Evolutionary conservation across 1,139 yeast species (phyloP).

Genomic region (Protomyces arabidopsidicola): DNA sequence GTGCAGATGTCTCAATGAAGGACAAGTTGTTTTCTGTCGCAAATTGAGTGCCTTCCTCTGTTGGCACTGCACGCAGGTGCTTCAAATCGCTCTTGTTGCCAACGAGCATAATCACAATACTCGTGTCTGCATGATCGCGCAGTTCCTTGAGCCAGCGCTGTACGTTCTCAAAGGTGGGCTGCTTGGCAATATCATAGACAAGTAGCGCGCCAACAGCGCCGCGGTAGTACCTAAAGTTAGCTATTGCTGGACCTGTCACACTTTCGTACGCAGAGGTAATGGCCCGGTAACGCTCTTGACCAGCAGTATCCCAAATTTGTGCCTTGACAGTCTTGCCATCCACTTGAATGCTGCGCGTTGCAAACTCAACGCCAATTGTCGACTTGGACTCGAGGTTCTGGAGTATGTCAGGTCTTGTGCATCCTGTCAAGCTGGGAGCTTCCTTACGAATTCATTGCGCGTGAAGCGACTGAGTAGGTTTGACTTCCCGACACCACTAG

Average conservation of each 20-base stretch:
- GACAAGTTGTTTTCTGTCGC: constrained; percentile 87
- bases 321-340: constrained; percentile 95
- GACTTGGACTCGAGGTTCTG: constrained; percentile 80
- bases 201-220: constrained; percentile 98
- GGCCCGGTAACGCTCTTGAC: constrained; percentile 97
- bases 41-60: constrained; percentile 93
- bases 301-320: constrained; percentile 99
- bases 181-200: constrained; percentile 91
- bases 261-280: constrained; percentile 62
- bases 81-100: constrained; percentile 95
- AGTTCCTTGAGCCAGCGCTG: constrained; percentile 93
- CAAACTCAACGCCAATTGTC: constrained; percentile 97
- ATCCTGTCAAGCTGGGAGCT: background rate
- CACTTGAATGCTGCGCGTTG: constrained; percentile 89
- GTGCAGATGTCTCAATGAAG: constrained; percentile 96
- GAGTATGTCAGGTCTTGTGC: background rate
- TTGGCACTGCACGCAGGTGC: constrained; percentile 93
- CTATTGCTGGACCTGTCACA: background rate
- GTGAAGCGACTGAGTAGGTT: constrained; percentile 90
- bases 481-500: constrained; percentile 83
- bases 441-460: constrained; percentile 66
- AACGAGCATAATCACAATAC: constrained; percentile 91
- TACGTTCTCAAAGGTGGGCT: constrained; percentile 88
- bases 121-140: constrained; percentile 95
- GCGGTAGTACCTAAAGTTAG: constrained; percentile 56